A percentile compares a stretch with the other conserved stretches of the same genome.
phyloP scores from a whole-genome alignment of 1,284 basidiomycete genomes.

The Puccinia triticina region DNA sequence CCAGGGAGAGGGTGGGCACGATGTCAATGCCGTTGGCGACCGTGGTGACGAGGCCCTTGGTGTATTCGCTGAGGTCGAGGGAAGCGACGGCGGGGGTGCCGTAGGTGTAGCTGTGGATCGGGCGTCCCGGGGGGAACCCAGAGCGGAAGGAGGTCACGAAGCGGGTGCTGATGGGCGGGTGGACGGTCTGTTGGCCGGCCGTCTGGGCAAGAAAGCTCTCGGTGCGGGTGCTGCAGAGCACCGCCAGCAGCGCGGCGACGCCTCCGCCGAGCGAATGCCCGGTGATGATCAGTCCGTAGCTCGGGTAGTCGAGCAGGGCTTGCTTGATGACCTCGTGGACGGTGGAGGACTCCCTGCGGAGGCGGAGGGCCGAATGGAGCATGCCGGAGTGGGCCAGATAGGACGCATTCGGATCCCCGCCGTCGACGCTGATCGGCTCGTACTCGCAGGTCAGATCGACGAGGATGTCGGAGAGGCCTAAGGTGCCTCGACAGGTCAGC shows the following conservation, averaged over 20 bases:
- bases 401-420: conserved; percentile 59
- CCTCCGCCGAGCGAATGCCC: conserved; percentile 65
- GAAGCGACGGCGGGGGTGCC: conserved; percentile 63
- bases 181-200: conserved; percentile 52
- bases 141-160: conserved; percentile 63
- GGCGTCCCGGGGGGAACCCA: conserved; percentile 63
- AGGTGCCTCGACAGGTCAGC: conserved; percentile 64
- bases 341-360: conserved; percentile 61
- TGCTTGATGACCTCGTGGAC: conserved; percentile 63
- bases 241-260: conserved; percentile 62
- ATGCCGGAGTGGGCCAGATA: conserved; percentile 65
- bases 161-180: conserved; percentile 61
- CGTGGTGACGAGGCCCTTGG: conserved; percentile 63
- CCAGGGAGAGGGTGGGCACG: conserved; percentile 62
- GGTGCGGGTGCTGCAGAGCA: conserved; percentile 59
- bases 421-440: conserved; percentile 61
- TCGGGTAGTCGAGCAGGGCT: conserved; percentile 61
- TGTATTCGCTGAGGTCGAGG: conserved; percentile 62
- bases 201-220: conserved; percentile 58
- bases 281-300: conserved; percentile 64
- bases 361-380: conserved; percentile 62
- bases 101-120: conserved; percentile 64
- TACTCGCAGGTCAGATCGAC: conserved; percentile 65
- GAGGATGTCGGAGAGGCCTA: conserved; percentile 64
- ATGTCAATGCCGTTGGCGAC: conserved; percentile 63